Base-by-base conservation (phyloP, 495 filamentous ascomycete species). In the Penicillium argentinense region DNA sequence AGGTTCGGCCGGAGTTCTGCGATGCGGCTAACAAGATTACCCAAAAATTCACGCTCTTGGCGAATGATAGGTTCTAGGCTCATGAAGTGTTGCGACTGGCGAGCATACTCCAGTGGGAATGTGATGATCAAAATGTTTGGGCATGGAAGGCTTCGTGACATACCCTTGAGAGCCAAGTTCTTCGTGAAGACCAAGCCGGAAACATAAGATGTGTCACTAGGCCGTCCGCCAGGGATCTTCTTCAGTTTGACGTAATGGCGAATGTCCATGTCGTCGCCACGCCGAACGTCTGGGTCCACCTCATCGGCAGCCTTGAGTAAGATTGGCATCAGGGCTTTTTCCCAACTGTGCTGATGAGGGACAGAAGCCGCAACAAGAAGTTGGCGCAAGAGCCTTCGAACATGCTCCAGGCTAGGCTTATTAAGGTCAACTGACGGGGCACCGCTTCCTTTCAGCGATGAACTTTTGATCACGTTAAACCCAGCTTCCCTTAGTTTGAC, bases 201-300 rank as follows among this genome's bases (percentile, higher is more conserved):
- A 21, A 99, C 85, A 63, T 97, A 97, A 8, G 83, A 82, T 3
- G 93, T 97, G 67, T 99, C 95, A 13, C 87, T 82, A 29, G 93
- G 93, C 40, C 78, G 81, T 21, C 91, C 93, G 14, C 92, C 91
- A 1, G 91, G 86, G 5, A 97, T 91, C 60, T 95, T 95, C 59
- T 99, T 99, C 16, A 99, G 69, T 66, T 99, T 99, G 33, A 99
- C 86, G 58, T 96, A 99, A 57, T 97, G 92, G n/a, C 93, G 82
- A 49, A 99, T 96, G 63, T 99, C 92, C 69, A 97, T 96, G 57
- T 92, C 88, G 58, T 99, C 95, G 2, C 89, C 89, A 36, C 76
- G 76, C 39, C 91, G 84, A 17, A 96, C 85, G 64, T 97, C 84
- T 4, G 95, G 95, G 54, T 96, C 88, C 14, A 99, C 90, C 56